Conservation (phyloP, 345 rosid genomes). For the Combretum micranthum region DNA sequence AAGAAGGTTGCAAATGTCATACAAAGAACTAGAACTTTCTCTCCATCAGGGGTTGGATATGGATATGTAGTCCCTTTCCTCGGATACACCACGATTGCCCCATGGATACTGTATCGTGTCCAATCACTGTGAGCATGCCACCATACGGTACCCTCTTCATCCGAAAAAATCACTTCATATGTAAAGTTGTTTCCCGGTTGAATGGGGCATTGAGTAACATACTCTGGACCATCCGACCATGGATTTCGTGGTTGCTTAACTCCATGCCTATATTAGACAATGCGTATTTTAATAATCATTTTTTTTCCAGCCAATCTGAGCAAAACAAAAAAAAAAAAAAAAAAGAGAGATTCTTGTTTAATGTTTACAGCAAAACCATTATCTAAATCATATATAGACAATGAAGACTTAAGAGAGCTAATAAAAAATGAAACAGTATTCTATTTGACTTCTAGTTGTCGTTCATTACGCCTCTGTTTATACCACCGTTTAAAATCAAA, state of each 20-base stretch:
- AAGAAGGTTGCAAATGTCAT: background rate
- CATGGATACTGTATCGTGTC: constrained; percentile 30
- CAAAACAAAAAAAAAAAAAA: background rate
- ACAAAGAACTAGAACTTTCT: constrained; percentile 11
- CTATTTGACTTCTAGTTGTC: too few relatives aligned
- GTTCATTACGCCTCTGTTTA: too few relatives aligned
- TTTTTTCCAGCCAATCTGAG: too few relatives aligned
- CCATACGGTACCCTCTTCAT: constrained; percentile 32
- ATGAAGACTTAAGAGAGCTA: background rate
- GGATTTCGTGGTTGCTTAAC: constrained; percentile 21
- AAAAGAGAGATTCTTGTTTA: background rate
- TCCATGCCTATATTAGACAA: constrained; percentile 13
- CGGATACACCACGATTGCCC: constrained; percentile 26
- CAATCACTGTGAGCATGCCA: constrained; percentile 42
- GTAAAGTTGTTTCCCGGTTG: constrained; percentile 12
- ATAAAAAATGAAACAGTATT: too few relatives aligned
- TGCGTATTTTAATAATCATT: background rate
- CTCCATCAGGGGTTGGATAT: constrained; percentile 8
- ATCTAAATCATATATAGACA: too few relatives aligned
- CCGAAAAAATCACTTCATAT: constrained; percentile 14
- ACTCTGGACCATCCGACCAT: constrained; percentile 26
- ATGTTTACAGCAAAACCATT: too few relatives aligned
- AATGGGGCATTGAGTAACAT: constrained; percentile 22
- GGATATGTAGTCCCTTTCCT: constrained; percentile 11
- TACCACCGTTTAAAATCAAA: too few relatives aligned